Conservation (phyloP, 108 stramenopile species). For the Fragilaria crotonensis region DNA sequence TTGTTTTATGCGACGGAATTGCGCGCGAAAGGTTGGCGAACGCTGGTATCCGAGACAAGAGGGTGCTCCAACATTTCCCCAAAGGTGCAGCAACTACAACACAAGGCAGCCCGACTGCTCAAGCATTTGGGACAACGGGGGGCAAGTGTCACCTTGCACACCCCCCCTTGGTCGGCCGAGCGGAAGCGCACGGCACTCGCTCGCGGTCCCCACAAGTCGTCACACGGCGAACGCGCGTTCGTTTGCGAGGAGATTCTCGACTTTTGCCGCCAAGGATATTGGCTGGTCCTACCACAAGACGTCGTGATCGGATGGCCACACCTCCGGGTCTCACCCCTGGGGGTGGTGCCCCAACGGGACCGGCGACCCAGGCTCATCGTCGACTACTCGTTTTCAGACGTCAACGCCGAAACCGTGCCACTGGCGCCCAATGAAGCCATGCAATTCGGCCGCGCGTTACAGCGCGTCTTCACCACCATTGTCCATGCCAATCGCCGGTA, state of each 20-base stretch:
- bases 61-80: no score
- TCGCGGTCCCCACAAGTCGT: constrained; percentile 21
- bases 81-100: constrained; percentile 2
- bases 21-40: no score
- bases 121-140: constrained; percentile 2
- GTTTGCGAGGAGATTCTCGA: constrained; percentile 12
- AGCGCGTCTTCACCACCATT: constrained; percentile 9
- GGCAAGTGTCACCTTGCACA: constrained; percentile 4
- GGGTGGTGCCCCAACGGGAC: constrained; percentile 23
- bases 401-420: constrained; percentile 20
- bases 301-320: constrained; percentile 3
- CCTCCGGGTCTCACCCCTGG: constrained; percentile 3
- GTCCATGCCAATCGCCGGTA: constrained; percentile 4
- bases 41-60: no score
- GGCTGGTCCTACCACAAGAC: constrained; percentile 15
- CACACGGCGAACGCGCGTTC: constrained; percentile 11
- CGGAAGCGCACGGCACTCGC: constrained; percentile 3
- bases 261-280: no score
- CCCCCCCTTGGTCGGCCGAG: constrained; percentile 6
- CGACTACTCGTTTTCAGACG: constrained; percentile 16
- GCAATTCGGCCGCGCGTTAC: constrained; percentile 32
- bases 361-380: constrained; percentile 20
- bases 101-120: constrained; percentile 15
- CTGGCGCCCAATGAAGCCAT: constrained; percentile 21
- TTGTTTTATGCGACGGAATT: no score